Evolutionary conservation across 257 asterid species (phyloP), one percentile per base, ranked within the genome.

Genomic region (Mitragyna speciosa): DNA sequence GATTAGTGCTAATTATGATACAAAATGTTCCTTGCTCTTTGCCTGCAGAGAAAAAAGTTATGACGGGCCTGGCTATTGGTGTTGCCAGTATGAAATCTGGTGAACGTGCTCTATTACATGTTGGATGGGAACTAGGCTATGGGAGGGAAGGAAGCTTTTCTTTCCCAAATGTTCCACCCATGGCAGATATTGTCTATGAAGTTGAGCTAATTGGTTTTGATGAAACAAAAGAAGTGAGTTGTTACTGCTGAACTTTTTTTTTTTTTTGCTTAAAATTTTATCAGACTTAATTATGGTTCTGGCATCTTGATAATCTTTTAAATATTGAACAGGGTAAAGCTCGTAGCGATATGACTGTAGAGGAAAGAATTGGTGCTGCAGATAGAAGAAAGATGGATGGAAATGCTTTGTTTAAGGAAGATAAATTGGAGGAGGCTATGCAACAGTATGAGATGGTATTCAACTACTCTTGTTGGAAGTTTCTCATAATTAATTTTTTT

Each of bases 311-410:
- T 67, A 12, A 49, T 76, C 54, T 79, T 86, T 54, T 81, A 79
- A 61, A 72, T 80, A 51, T 79, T 83, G 41, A 84, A 65, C 75
- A 96, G 99, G 99, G 99, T 58, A 96, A 94, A 87, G 87, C 96
- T 71, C 97, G 95, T n/a, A 80, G 96, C 72, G 98, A 96, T 90
- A 94, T 96, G 98, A 96, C 99, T n/a, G 98, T 92, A 45, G 99
- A 96, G 90, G 99, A 93, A 89, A 90, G 99, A 82, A 96, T 95
- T 70, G 92, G 98, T 76, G 85, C 96, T 36, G 98, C 99, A 9
- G 98, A 96, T 81, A 86, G 98, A 87, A 90, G 98, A 91, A 96
- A 96, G 87, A 92, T 94, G 97, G 95, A 93, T 75, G 99, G 98
- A 54, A 96, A 93, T 87, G 93, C 84, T 73, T 86, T 96, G 76